phyloP scores from a whole-genome alignment of 2,329 filamentous ascomycete species.

The Lasiodiplodia hormozganensis region DNA sequence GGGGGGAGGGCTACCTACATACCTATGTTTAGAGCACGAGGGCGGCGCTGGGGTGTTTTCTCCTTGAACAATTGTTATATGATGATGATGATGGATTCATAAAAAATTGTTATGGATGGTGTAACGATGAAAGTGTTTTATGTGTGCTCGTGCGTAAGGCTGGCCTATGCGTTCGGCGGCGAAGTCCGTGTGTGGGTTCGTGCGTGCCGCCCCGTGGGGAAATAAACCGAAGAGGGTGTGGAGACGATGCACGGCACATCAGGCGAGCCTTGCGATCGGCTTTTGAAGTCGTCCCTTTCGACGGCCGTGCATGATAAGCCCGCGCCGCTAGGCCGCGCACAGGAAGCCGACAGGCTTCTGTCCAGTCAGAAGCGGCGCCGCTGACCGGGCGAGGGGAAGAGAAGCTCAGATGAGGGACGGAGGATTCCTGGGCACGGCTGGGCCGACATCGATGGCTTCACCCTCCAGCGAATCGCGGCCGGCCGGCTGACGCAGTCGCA shows the following conservation, averaged over 20 bases:
- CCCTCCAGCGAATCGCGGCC: neutral
- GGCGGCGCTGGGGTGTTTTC: neutral
- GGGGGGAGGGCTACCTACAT: neutral
- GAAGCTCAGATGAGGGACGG: neutral
- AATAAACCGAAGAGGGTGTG: neutral
- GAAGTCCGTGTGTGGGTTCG: neutral
- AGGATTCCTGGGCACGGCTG: slow-evolving; percentile 9
- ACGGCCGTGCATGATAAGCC: neutral
- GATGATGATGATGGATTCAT: too few relatives aligned
- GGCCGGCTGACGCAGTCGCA: slow-evolving; percentile 14
- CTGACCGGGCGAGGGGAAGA: neutral
- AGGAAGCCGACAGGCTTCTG: neutral
- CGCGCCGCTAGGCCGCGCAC: neutral
- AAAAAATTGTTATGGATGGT: too few relatives aligned
- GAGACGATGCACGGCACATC: slow-evolving; percentile 7
- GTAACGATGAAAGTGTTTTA: neutral
- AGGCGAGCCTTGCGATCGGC: neutral
- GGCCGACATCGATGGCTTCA: slow-evolving; percentile 18
- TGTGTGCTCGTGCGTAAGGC: neutral
- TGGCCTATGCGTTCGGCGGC: neutral
- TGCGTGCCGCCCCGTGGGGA: slow-evolving; percentile 13
- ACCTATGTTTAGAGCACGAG: neutral
- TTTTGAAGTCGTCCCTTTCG: neutral
- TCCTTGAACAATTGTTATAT: neutral
- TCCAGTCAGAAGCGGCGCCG: slow-evolving; percentile 10